Base-by-base conservation (phyloP, 345 rosid genomes). In the Mercurialis annua region DNA sequence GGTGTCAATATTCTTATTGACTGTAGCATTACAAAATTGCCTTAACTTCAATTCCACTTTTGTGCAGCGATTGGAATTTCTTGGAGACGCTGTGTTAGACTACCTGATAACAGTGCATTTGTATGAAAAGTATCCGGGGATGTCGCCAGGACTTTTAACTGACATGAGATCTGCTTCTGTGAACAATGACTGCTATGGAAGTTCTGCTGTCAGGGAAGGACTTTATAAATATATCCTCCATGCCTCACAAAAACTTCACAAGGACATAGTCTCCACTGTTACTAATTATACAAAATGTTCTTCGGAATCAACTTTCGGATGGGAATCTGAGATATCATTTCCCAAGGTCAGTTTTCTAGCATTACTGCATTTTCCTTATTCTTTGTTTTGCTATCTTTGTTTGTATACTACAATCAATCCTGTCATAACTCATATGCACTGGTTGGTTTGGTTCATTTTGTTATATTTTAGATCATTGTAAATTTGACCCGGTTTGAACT, bases 81-180 rank as follows among this genome's bases (percentile, higher is more conserved):
- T 94, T 1, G 99, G 99, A 1, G 99, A 94, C 64, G 70, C 98
- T 0, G 92, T 91, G 34, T 70, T 94, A 67, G 99, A 94, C 76
- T 89, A 82, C 71, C 79, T 91, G 3, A 78, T 94, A 64, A 94
- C 98, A 0, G 26, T 83, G 56, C 72, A 91, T 71, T 46, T 91
- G 26, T 85, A 80, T 72, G 70, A 72, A 5, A 69, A 75, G 42
- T 79, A 87, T 76, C 99, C 97, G 1, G 66, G 68, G 44, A 71
- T 91, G 71, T 81, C 93, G 15, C 99, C 99, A 4, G 97, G 97
- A 54, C 51, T 82, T 55, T 73, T 94, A 58, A 94, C 97, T 0
- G 98, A 94, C 66, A 55, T 94, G 97, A 81, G 99, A 66, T 94
- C 99, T 38, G 93, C 98, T 43, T 94, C 98, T 1, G 97, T 91